phyloP scores from a whole-genome alignment of 768 basidiomycete species.

The Glaciozyma antarctica region DNA sequence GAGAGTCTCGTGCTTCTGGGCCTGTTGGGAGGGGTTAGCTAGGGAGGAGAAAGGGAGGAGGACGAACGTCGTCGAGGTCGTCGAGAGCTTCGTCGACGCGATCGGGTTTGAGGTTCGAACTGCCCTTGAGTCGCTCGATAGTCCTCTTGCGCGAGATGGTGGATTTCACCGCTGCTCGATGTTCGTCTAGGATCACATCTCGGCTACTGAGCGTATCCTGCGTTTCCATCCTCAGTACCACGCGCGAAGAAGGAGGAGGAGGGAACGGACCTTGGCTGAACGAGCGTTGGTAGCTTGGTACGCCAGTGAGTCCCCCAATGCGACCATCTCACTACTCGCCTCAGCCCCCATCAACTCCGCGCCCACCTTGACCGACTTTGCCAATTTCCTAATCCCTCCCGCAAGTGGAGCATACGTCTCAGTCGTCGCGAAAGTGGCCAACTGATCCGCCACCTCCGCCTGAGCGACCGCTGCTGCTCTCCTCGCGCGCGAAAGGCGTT shows the following conservation, averaged over 20 bases:
- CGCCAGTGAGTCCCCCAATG: constrained; percentile 87
- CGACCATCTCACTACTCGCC: constrained; percentile 70
- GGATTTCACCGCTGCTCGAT: constrained; percentile 82
- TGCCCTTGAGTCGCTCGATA: constrained; percentile 79
- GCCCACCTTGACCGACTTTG: constrained; percentile 61
- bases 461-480: constrained; percentile 62
- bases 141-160: constrained; percentile 86
- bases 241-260: neutral
- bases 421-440: constrained; percentile 77
- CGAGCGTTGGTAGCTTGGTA: constrained; percentile 97
- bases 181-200: constrained; percentile 83
- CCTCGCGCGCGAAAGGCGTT: constrained; percentile 67
- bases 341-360: constrained; percentile 51
- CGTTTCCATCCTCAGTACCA: neutral
- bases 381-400: constrained; percentile 72
- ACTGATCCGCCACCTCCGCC: constrained; percentile 85
- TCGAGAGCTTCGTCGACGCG: constrained; percentile 83
- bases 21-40: constrained; percentile 45
- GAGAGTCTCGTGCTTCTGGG: constrained; percentile 76
- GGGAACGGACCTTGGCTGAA: constrained; percentile 59
- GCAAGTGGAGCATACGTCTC: constrained; percentile 78
- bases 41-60: neutral
- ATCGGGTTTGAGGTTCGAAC: constrained; percentile 62
- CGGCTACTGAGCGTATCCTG: constrained; percentile 78
- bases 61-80: constrained; percentile 76